phyloP scores from a whole-genome alignment of 2,329 filamentous ascomycete genomes.

The Beauveria sp. region DNA sequence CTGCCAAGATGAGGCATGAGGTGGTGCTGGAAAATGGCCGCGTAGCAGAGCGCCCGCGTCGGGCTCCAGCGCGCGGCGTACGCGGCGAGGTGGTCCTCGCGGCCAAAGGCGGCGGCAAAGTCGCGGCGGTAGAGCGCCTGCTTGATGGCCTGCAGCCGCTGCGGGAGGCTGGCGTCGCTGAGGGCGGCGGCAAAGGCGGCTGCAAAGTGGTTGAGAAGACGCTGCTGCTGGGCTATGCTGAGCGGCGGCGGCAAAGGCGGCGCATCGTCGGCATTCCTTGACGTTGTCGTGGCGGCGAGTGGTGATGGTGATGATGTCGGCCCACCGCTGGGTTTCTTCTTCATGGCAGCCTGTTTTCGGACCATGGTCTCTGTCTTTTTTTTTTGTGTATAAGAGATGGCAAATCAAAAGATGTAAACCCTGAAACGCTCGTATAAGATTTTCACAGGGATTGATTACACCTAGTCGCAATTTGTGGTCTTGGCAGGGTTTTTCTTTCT shows the following conservation, averaged over 20 bases:
- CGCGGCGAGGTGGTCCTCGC: slow-evolving; percentile 61
- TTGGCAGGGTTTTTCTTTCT: not conserved
- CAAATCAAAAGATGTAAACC: too few species aligned
- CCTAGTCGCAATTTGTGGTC: not conserved
- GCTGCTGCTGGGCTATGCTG: slow-evolving; percentile 43
- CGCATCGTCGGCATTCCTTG: not conserved
- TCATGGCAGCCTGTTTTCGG: too few species aligned
- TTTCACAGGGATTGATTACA: not conserved
- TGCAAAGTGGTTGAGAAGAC: slow-evolving; percentile 63
- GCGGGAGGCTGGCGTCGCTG: slow-evolving; percentile 36
- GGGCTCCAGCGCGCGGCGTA: slow-evolving; percentile 92
- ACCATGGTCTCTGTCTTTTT: not conserved
- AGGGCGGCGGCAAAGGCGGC: slow-evolving; percentile 47
- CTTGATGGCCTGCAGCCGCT: slow-evolving; percentile 73
- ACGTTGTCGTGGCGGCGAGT: not conserved
- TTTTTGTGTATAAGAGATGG: too few species aligned
- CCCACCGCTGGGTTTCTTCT: too few species aligned
- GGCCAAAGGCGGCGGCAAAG: slow-evolving; percentile 72
- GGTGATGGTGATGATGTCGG: too few species aligned
- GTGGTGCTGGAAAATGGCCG: slow-evolving; percentile 37
- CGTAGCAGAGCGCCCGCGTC: slow-evolving; percentile 74
- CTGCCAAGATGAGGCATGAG: not conserved
- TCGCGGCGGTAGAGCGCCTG: slow-evolving; percentile 78
- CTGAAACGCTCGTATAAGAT: too few species aligned
- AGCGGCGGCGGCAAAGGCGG: not conserved